Evolutionary conservation across 2,329 filamentous ascomycete genomes (phyloP).

Genomic region (Phyllosticta capitalensis): DNA sequence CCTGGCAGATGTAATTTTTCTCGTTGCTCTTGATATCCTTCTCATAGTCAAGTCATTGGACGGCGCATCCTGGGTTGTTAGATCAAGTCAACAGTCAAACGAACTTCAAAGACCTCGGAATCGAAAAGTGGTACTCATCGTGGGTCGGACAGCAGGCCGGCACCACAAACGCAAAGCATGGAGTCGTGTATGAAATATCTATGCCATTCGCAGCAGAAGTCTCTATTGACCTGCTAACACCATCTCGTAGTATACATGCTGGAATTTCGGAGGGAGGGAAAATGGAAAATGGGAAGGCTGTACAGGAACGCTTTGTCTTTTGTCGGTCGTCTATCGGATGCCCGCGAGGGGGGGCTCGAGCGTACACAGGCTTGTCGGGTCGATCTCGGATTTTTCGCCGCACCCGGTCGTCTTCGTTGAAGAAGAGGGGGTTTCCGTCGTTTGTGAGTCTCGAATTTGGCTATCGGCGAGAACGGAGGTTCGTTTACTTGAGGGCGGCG

Average conservation of each 20-base stretch:
- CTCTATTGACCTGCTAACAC: background rate
- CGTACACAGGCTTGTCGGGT: slow-evolving; percentile 3
- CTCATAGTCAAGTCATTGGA: background rate
- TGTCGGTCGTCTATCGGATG: slow-evolving; percentile 5
- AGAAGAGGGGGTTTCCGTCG: background rate
- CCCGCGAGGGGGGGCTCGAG: background rate
- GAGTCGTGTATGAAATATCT: background rate
- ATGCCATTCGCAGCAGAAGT: background rate
- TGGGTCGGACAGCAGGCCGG: background rate
- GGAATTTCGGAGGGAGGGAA: background rate
- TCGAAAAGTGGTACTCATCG: background rate
- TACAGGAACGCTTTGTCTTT: slow-evolving; percentile 1
- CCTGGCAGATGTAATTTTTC: background rate
- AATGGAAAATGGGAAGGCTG: background rate
- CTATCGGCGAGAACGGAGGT: background rate
- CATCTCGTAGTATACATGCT: background rate
- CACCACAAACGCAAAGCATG: background rate
- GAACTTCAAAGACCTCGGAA: background rate
- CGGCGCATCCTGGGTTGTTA: background rate
- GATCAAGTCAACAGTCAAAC: background rate
- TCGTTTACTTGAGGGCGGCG: slow-evolving; percentile 72
- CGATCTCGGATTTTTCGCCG: slow-evolving; percentile 2
- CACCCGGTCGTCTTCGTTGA: background rate
- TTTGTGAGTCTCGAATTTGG: too few relatives aligned
- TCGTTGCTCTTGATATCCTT: background rate